Evolutionary conservation across 2,329 filamentous ascomycete genomes (phyloP).

Genomic region (Myriangium duriaei): DNA sequence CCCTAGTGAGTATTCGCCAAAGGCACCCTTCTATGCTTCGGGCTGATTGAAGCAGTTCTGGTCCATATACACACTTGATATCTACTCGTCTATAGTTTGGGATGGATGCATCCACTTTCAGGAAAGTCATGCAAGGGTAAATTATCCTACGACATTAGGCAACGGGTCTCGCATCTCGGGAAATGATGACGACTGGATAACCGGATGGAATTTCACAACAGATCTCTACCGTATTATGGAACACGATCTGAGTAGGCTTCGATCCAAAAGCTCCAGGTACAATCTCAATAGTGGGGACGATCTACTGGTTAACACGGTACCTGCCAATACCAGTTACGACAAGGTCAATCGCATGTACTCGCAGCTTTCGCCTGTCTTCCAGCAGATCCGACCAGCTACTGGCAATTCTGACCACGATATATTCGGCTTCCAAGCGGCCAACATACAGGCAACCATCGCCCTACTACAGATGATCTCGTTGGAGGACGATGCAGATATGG

Average conservation of each 20-base stretch:
- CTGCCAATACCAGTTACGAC: neutral
- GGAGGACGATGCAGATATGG: conserved; percentile 17
- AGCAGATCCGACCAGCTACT: conserved; percentile 7
- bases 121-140: conserved; percentile 33
- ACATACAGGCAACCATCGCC: conserved; percentile 37
- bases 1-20: neutral
- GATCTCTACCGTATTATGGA: conserved; percentile 44
- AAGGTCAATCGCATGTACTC: conserved; percentile 9
- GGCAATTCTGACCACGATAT: conserved; percentile 21
- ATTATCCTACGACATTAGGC: conserved; percentile 34
- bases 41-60: conserved; percentile 34
- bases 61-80: conserved; percentile 45
- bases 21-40: neutral
- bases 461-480: conserved; percentile 32
- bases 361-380: conserved; percentile 8
- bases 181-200: conserved; percentile 31
- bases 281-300: neutral
- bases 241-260: conserved; percentile 20
- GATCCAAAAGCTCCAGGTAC: conserved; percentile 16
- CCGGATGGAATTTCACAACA: conserved; percentile 45
- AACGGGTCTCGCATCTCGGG: conserved; percentile 21
- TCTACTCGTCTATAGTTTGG: conserved; percentile 42
- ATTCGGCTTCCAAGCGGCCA: conserved; percentile 38
- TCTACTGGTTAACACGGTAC: neutral
- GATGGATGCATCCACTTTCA: conserved; percentile 31